These are phyloP conservation scores for Phialophora expanda DNA, from an alignment of 2,329 filamentous ascomycete genomes.

Conservation along the genomic window DNA sequence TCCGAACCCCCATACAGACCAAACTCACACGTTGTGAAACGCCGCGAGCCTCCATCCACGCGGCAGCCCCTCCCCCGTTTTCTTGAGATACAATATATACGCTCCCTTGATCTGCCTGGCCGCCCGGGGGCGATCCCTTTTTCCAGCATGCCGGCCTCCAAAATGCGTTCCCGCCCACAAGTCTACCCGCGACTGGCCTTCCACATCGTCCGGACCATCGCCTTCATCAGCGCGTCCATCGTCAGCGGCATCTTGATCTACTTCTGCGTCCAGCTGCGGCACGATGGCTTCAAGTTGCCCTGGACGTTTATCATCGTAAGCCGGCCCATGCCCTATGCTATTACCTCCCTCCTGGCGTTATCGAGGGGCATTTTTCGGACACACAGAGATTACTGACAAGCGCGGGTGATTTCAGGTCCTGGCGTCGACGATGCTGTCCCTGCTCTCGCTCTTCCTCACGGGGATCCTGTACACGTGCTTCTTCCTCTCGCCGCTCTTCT, in stretches of 20 bases:
- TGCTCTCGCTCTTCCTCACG: conserved; percentile 56
- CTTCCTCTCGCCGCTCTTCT: conserved; percentile 59
- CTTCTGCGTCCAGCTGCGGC: conserved; percentile 61
- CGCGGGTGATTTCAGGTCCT: conserved; percentile 54
- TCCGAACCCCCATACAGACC: too few species aligned
- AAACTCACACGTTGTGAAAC: not conserved
- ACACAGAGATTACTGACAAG: not conserved
- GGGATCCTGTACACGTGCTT: conserved; percentile 58
- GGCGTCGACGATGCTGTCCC: conserved; percentile 57
- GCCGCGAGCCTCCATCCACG: not conserved
- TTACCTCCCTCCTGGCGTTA: too few species aligned
- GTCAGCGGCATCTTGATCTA: conserved; percentile 61
- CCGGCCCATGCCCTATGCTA: conserved; percentile 1
- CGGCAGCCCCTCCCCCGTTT: not conserved
- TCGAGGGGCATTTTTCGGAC: too few species aligned
- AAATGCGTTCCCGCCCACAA: conserved; percentile 35
- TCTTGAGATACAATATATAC: not conserved
- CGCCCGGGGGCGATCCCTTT: not conserved
- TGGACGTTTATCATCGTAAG: conserved; percentile 66
- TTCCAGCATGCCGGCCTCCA: conserved; percentile 29
- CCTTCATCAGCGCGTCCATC: conserved; percentile 59
- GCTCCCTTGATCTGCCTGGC: not conserved
- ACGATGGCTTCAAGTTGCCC: conserved; percentile 59
- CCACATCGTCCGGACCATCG: conserved; percentile 46
- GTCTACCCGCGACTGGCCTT: conserved; percentile 49